Evolutionary conservation across 805 yeast species (phyloP), one percentile per base, ranked within the genome.

Genomic region (Yamadazyma sp.): DNA sequence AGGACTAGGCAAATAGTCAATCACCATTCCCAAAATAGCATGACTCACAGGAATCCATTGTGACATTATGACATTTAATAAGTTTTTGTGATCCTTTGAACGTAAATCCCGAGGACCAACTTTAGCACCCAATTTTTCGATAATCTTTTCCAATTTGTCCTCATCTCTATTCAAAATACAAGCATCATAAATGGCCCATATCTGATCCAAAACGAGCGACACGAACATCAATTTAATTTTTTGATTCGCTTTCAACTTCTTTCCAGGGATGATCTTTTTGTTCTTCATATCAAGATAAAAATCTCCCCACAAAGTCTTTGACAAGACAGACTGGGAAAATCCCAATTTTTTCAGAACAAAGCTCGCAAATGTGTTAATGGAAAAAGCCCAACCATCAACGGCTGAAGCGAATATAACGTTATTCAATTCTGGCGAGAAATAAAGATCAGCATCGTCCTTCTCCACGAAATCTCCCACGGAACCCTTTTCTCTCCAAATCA

Each of bases 321-420:
- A 82, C 30, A 93, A 70, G 37, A 78, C 86, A 13, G 78, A 78
- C 45, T 89, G 80, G 46, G 86, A 84, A 48, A 91, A 83, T 0
- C 95, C 96, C 13, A 91, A 66, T 52, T 88, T 88, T 33, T 78
- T 77, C 62, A 84, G 93, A 57, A 88, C 87, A 22, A 93, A 79
- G 40, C 84, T 81, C 6, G 96, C 85, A 60, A 93, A 85, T 48
- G 93, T 96, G 35, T 86, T 78, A 34, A 93, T 71, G 28, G 87
- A 84, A 60, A 93, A 93, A 1, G 98, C 99, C 98, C 99, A 93
- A 9, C 98, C 98, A 62, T 93, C 99, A 13, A 84, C 71, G 1
- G 99, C 99, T 19, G 78, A 73, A 0, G 95, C 91, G 67, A 91
- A 91, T 0, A 91, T 78, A 4, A 91, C 96, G 54, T 91, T 91